A percentile compares a stretch with the other conserved stretches of the same genome.
These are phyloP conservation scores for Mesostigma viride DNA, from an alignment of 139 green algal genomes.

Conservation along the genomic window DNA sequence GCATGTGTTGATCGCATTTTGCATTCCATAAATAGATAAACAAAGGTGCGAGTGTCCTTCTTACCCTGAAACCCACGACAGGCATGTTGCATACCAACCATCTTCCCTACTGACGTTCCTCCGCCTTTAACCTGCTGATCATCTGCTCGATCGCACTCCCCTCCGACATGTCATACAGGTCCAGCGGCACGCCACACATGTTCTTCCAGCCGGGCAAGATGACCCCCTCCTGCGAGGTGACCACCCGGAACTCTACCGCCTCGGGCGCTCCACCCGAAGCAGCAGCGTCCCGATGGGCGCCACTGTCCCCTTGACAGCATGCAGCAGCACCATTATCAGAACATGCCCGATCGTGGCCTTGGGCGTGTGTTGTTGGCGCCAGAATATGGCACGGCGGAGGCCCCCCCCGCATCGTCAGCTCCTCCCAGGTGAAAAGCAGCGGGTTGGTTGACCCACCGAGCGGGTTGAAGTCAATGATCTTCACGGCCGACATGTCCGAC, in stretches of 20 bases:
- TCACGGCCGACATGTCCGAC: slow-evolving; percentile 32
- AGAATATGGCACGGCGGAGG: neutral
- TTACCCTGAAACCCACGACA: no score
- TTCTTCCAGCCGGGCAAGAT: neutral
- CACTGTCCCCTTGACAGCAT: no score
- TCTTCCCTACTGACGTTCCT: no score
- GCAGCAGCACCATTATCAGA: no score
- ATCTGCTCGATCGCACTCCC: slow-evolving; percentile 10
- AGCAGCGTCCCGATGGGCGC: neutral
- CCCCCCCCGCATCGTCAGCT: slow-evolving; percentile 20
- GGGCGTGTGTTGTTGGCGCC: no score
- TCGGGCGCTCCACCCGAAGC: neutral
- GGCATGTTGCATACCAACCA: no score
- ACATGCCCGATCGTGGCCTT: no score
- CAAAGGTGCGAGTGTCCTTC: no score
- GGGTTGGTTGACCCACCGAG: slow-evolving; percentile 58
- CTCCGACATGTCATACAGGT: slow-evolving; percentile 12
- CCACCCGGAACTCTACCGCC: slow-evolving; percentile 3
- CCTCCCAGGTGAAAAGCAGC: slow-evolving; percentile 74
- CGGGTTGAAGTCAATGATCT: slow-evolving; percentile 85
- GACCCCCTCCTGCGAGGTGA: neutral
- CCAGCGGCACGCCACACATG: slow-evolving; percentile 16
- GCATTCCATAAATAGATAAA: no score
- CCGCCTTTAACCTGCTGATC: no score
- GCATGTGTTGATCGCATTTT: no score